Evolutionary conservation across 768 basidiomycete genomes (phyloP).

Genomic region (Rhodotorula graminis): DNA sequence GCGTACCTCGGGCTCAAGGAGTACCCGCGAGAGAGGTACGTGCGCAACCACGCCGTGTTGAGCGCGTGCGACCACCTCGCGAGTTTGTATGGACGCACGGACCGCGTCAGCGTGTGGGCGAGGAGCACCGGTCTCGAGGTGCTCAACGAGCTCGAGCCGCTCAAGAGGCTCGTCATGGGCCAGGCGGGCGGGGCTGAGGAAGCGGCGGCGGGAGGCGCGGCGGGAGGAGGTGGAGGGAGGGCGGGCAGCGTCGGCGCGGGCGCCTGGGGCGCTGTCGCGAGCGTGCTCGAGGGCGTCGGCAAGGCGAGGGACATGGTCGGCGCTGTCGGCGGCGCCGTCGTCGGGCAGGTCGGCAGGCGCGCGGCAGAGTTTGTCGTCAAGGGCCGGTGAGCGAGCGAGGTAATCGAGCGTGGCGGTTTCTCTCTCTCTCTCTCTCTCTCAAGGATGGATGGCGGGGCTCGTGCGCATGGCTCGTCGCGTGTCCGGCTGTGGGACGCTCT

Average conservation of each 20-base stretch:
- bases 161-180: conserved; percentile 81
- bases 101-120: conserved; percentile 61
- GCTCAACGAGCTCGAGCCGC: conserved; percentile 74
- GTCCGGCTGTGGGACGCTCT: too few species aligned
- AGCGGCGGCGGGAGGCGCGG: not conserved
- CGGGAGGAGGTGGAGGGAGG: too few species aligned
- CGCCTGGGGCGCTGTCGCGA: conserved; percentile 13
- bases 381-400: conserved; percentile 1
- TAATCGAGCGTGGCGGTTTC: too few species aligned
- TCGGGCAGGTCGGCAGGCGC: not conserved
- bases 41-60: conserved; percentile 79
- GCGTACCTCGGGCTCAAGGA: conserved; percentile 62
- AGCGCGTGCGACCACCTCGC: conserved; percentile 82
- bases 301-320: not conserved
- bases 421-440: too few species aligned
- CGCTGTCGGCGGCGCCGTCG: not conserved
- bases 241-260: not conserved
- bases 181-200: conserved; percentile 55
- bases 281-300: not conserved
- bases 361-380: conserved; percentile 22
- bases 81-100: conserved; percentile 59
- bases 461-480: too few species aligned
- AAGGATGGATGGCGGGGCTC: too few species aligned
- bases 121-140: conserved; percentile 84
- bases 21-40: conserved; percentile 76